These are phyloP conservation scores for Ambrosia artemisiifolia DNA, from an alignment of 129 eudicot genomes.

Conservation along the genomic window DNA sequence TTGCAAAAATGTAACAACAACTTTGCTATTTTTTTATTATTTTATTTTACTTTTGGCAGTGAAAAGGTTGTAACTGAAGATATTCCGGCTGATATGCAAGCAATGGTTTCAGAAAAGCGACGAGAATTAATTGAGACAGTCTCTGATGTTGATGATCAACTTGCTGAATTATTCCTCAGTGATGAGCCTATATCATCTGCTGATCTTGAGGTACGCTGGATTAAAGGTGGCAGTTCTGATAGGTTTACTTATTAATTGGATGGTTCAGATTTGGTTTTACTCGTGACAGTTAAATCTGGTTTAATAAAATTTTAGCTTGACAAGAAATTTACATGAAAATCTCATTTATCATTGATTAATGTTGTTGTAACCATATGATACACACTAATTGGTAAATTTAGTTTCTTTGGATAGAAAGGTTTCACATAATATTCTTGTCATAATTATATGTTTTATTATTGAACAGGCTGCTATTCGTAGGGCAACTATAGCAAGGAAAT, in stretches of 20 bases:
- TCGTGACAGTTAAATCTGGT: neutral
- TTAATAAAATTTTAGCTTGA: neutral
- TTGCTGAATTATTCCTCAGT: slow-evolving; percentile 79
- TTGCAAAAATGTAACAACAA: neutral
- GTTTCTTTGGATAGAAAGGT: neutral
- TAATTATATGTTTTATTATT: slow-evolving; percentile 4
- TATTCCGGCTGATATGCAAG: slow-evolving; percentile 69
- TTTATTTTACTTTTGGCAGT: slow-evolving; percentile 35
- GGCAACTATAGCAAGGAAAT: slow-evolving; percentile 80
- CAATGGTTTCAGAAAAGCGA: slow-evolving; percentile 67
- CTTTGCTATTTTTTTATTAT: neutral
- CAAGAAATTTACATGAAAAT: neutral
- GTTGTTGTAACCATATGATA: neutral
- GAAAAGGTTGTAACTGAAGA: slow-evolving; percentile 76
- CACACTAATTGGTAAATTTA: neutral
- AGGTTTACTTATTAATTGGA: neutral
- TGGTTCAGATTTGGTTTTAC: neutral
- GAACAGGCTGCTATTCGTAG: slow-evolving; percentile 88
- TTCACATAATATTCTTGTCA: neutral
- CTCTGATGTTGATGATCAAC: slow-evolving; percentile 95
- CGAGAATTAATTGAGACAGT: slow-evolving; percentile 84
- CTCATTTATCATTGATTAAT: neutral
- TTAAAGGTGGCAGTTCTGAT: neutral
- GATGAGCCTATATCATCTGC: slow-evolving; percentile 85
- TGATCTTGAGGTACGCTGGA: slow-evolving; percentile 81